These are phyloP conservation scores for Annulohypoxylon maeteangense DNA, from an alignment of 495 filamentous ascomycete genomes.

Conservation along the genomic window DNA sequence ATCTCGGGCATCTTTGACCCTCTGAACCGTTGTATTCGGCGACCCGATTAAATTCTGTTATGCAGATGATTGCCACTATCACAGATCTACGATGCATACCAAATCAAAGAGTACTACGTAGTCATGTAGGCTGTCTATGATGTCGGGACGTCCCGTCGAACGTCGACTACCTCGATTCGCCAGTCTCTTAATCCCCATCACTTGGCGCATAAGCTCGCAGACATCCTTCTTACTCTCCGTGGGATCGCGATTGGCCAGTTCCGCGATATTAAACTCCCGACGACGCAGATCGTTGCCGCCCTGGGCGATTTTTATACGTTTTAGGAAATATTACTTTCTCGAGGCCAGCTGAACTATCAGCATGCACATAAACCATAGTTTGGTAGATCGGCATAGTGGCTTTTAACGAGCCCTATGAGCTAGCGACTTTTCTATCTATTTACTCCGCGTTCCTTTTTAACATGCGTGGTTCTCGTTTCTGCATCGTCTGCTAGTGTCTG, in stretches of 20 bases:
- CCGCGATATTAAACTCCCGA: conserved; percentile 18
- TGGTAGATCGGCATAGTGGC: conserved; percentile 19
- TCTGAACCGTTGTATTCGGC: conserved; percentile 14
- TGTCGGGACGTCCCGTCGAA: conserved; percentile 17
- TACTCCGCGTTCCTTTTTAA: background rate
- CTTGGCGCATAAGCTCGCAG: conserved; percentile 33
- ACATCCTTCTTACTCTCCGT: conserved; percentile 17
- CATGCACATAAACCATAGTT: conserved; percentile 13
- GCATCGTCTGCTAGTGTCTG: background rate
- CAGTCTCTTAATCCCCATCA: conserved; percentile 7
- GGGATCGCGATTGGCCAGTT: conserved; percentile 17
- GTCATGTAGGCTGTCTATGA: conserved; percentile 20
- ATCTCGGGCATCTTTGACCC: conserved; percentile 23
- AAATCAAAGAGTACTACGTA: conserved; percentile 27
- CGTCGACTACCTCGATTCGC: conserved; percentile 21
- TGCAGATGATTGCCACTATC: conserved; percentile 16
- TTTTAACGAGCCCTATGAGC: conserved; percentile 4
- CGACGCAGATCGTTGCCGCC: conserved; percentile 29
- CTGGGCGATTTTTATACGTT: conserved; percentile 17
- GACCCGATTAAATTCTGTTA: conserved; percentile 21
- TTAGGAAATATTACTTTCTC: conserved; percentile 29
- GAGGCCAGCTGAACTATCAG: conserved; percentile 27
- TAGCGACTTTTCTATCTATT: conserved; percentile 16
- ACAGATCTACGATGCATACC: conserved; percentile 23
- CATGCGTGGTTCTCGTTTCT: conserved; percentile 6